phyloP scores from a whole-genome alignment of 2,329 filamentous ascomycete species.

The Paraconiothyrium sp. region DNA sequence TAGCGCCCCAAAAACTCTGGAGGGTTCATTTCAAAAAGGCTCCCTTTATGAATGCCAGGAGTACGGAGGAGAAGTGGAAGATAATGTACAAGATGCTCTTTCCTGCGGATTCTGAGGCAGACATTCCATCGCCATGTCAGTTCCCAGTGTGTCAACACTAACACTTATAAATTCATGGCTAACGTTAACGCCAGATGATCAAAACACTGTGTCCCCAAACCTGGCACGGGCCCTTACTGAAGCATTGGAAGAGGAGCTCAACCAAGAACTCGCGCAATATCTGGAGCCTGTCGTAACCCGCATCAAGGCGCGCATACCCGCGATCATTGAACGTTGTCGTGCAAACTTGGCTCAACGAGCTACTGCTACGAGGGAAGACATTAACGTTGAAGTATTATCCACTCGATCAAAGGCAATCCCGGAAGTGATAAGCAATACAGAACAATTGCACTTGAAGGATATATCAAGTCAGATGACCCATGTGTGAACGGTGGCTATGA shows the following conservation, averaged over 20 bases:
- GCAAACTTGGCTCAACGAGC: conserved; percentile 8
- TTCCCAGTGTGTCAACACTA: not conserved
- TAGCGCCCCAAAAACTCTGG: conserved; percentile 15
- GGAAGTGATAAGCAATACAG: not conserved
- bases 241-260: conserved; percentile 24
- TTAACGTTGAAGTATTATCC: no score
- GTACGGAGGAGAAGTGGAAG: conserved; percentile 25
- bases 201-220: conserved; percentile 19
- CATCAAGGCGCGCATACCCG: conserved; percentile 22
- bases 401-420: not conserved
- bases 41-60: conserved; percentile 22
- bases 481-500: not conserved
- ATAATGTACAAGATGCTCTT: conserved; percentile 23
- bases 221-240: conserved; percentile 20
- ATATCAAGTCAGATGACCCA: not conserved
- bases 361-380: not conserved
- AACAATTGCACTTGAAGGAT: not conserved
- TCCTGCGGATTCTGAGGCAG: conserved; percentile 16
- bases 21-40: conserved; percentile 23
- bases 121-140: conserved; percentile 26
- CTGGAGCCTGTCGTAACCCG: conserved; percentile 18
- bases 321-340: conserved; percentile 22
- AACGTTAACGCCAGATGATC: conserved; percentile 12
- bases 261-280: conserved; percentile 18
- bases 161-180: not conserved